phyloP scores from a whole-genome alignment of 176 grass and related monocot species.

The Bromus sterilis region DNA sequence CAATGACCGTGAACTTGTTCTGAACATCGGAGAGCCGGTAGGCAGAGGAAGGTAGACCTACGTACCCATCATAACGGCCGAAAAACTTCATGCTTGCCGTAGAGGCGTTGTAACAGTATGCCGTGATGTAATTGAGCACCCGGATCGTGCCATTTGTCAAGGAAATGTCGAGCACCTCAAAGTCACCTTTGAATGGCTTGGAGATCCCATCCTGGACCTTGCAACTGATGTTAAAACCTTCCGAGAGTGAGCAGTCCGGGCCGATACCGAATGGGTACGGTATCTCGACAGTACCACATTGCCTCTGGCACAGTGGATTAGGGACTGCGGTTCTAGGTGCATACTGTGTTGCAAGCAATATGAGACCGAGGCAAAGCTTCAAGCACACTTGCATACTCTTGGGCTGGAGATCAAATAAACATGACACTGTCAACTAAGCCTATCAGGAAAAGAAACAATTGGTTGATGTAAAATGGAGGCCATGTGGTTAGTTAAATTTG shows the following conservation, averaged over 20 bases:
- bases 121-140: neutral
- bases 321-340: neutral
- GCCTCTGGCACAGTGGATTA: neutral
- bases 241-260: neutral
- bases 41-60: neutral
- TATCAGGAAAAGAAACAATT: neutral
- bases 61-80: fast-evolving
- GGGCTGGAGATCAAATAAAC: neutral
- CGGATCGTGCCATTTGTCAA: neutral
- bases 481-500: neutral
- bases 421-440: neutral
- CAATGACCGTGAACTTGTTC: constrained; percentile 47
- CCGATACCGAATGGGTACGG: constrained; percentile 46
- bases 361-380: neutral
- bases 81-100: neutral
- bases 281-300: constrained; percentile 30
- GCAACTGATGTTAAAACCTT: neutral
- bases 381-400: neutral
- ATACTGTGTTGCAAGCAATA: neutral
- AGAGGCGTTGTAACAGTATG: neutral
- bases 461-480: neutral
- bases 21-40: constrained; percentile 3
- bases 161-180: constrained; percentile 4
- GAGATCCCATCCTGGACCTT: neutral
- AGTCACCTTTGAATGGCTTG: neutral